Conservation (phyloP, 345 rosid genomes). For the Camelina hispida region DNA sequence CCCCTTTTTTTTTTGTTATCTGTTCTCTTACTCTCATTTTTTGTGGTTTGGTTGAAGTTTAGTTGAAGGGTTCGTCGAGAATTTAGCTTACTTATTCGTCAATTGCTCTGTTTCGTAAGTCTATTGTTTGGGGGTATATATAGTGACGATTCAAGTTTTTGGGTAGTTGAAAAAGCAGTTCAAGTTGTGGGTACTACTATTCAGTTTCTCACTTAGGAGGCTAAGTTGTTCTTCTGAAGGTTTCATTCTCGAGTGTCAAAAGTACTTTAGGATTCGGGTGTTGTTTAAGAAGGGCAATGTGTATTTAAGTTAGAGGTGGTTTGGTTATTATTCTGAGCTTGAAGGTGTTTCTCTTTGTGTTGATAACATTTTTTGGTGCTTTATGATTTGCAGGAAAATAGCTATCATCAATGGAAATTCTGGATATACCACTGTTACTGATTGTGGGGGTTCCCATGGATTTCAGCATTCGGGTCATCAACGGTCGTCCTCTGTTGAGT, state of each 20-base stretch:
- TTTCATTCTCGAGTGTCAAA: background rate
- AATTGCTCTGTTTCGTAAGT: conserved; percentile 20
- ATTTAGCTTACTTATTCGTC: background rate
- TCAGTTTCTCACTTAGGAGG: conserved; percentile 16
- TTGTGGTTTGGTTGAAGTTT: conserved; percentile 18
- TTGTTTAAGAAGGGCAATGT: too few relatives aligned
- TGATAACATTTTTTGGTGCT: conserved; percentile 23
- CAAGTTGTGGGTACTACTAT: background rate
- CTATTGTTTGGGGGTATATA: background rate
- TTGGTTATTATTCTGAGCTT: conserved; percentile 3
- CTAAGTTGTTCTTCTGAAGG: conserved; percentile 14
- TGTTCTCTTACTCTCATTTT: background rate
- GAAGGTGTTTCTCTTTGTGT: conserved; percentile 11
- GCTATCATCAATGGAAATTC: conserved; percentile 41
- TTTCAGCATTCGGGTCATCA: conserved; percentile 37
- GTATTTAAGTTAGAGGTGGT: background rate
- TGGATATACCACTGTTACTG: conserved; percentile 33
- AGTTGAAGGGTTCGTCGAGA: background rate
- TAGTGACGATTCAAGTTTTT: background rate
- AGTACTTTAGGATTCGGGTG: background rate
- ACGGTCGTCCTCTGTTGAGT: conserved; percentile 28
- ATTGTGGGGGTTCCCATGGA: conserved; percentile 33
- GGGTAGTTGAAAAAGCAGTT: conserved; percentile 13
- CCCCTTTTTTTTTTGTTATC: background rate
- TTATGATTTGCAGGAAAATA: conserved; percentile 47